Conservation (phyloP, 2,329 filamentous ascomycete species). For the Waltergamsia citrina region DNA sequence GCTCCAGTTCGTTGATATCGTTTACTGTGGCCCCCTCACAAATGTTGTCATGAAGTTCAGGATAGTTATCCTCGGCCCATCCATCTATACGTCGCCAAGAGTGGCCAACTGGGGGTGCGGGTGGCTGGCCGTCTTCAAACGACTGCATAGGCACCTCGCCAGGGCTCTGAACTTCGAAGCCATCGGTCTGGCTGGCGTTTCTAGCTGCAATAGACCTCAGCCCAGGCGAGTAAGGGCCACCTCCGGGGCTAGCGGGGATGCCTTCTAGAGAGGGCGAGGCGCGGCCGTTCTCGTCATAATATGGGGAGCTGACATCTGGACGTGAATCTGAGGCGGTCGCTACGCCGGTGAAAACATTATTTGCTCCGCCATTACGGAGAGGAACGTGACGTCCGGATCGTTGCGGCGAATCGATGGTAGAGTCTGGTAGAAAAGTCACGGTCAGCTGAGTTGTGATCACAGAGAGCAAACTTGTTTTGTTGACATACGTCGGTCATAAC, state of each 20-base stretch:
- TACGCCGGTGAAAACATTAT: slow-evolving; percentile 76
- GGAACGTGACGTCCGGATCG: slow-evolving; percentile 85
- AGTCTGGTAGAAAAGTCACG: too few relatives aligned
- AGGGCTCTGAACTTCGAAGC: slow-evolving; percentile 60
- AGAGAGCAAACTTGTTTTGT: background rate
- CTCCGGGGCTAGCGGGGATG: slow-evolving; percentile 41
- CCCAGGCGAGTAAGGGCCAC: slow-evolving; percentile 81
- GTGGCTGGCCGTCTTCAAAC: slow-evolving; percentile 85
- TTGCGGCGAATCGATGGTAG: slow-evolving; percentile 86
- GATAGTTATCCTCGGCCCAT: slow-evolving; percentile 93
- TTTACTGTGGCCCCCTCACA: slow-evolving; percentile 88
- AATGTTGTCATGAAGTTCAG: slow-evolving; percentile 86
- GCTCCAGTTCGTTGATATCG: slow-evolving; percentile 93
- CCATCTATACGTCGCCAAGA: slow-evolving; percentile 91
- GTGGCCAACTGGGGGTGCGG: slow-evolving; percentile 76
- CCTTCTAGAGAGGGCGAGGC: slow-evolving; percentile 42
- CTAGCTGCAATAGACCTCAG: slow-evolving; percentile 70
- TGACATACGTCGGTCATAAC: slow-evolving; percentile 55
- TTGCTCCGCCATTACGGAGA: slow-evolving; percentile 63
- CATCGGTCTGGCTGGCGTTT: slow-evolving; percentile 51
- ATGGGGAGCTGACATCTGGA: slow-evolving; percentile 70
- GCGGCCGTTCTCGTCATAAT: slow-evolving; percentile 60
- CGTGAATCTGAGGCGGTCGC: slow-evolving; percentile 86
- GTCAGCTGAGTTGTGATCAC: too few relatives aligned
- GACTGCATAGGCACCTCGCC: slow-evolving; percentile 95